Evolutionary conservation across 169 alveolate species (phyloP).

Genomic region (Plasmodium blacklocki): DNA sequence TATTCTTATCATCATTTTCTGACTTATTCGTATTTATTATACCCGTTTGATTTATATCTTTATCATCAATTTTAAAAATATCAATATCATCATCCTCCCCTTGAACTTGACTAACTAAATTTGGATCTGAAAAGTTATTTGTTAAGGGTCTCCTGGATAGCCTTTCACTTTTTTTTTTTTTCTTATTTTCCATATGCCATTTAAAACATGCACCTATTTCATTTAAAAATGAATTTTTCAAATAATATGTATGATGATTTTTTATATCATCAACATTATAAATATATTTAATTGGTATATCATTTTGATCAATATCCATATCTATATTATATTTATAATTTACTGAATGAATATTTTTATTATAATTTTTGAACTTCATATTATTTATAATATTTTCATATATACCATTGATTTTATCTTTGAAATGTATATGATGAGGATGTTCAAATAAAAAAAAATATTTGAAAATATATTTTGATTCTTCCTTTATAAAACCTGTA

Average conservation of each 20-base stretch:
- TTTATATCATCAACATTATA: conserved; percentile 57
- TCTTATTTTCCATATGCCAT: conserved; percentile 73
- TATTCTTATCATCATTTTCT: conserved; percentile 4
- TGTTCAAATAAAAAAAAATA: conserved; percentile 82
- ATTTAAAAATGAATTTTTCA: conserved; percentile 16
- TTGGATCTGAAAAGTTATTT: conserved; percentile 1
- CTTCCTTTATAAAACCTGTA: conserved; percentile 59
- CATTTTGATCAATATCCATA: conserved; percentile 79
- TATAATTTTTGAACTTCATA: conserved; percentile 70
- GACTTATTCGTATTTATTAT: background rate
- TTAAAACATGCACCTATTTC: conserved; percentile 60
- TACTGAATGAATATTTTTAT: conserved; percentile 46
- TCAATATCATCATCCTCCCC: conserved; percentile 43
- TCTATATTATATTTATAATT: conserved; percentile 75
- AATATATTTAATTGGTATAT: conserved; percentile 78
- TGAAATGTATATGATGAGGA: conserved; percentile 80
- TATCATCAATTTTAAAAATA: conserved; percentile 41
- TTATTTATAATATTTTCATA: conserved; percentile 70
- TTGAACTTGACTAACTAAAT: background rate
- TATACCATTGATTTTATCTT: conserved; percentile 74
- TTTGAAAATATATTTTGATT: conserved; percentile 78
- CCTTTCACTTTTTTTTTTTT: conserved; percentile 60
- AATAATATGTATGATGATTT: conserved; percentile 14
- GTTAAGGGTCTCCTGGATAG: conserved; percentile 68
- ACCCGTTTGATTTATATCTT: background rate